A percentile compares a stretch with the other conserved stretches of the same genome.
Conservation (phyloP, 1,284 basidiomycete genomes). For the Cutaneotrichosporon arboriforme region DNA sequence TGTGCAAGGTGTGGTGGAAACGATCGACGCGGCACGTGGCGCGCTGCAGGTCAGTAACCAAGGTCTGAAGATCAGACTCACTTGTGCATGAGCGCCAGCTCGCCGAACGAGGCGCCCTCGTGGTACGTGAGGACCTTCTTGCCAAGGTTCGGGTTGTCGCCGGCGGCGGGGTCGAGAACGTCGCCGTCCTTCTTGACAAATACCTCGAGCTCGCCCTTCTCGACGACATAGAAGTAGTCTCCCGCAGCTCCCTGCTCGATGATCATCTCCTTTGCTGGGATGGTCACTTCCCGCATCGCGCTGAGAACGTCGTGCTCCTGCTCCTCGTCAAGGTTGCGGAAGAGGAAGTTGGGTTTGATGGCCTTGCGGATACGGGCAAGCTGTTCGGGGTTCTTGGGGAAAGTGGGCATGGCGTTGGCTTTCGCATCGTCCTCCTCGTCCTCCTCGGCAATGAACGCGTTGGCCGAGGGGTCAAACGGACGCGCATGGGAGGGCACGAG, state of each 20-base stretch:
- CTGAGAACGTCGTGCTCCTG: conserved; percentile 87
- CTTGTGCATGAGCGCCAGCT: conserved; percentile 96
- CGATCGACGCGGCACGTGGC: conserved; percentile 87
- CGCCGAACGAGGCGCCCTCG: conserved; percentile 86
- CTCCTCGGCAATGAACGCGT: conserved; percentile 36
- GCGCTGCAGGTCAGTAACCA: conserved; percentile 51
- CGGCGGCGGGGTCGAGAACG: conserved; percentile 53
- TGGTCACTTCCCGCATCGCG: conserved; percentile 87
- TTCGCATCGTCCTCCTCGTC: conserved; percentile 42
- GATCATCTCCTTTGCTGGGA: conserved; percentile 70
- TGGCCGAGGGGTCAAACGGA: conserved; percentile 21
- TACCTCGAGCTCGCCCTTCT: conserved; percentile 79
- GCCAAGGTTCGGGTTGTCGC: conserved; percentile 55
- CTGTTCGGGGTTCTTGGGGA: conserved; percentile 79
- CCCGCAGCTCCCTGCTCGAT: conserved; percentile 96
- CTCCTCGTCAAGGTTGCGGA: conserved; percentile 93
- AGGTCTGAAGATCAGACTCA: conserved; percentile 21
- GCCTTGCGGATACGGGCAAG: conserved; percentile 78
- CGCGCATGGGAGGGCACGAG: conserved; percentile 68
- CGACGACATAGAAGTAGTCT: conserved; percentile 97
- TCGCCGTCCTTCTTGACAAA: conserved; percentile 61
- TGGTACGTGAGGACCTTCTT: conserved; percentile 79
- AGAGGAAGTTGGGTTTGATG: conserved; percentile 86
- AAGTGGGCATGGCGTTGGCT: conserved; percentile 55
- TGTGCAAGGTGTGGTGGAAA: conserved; percentile 75